Evolutionary conservation across 2,329 filamentous ascomycete species (phyloP), one percentile per base, ranked within the genome.

Genomic region (Fusarium goolgardi): DNA sequence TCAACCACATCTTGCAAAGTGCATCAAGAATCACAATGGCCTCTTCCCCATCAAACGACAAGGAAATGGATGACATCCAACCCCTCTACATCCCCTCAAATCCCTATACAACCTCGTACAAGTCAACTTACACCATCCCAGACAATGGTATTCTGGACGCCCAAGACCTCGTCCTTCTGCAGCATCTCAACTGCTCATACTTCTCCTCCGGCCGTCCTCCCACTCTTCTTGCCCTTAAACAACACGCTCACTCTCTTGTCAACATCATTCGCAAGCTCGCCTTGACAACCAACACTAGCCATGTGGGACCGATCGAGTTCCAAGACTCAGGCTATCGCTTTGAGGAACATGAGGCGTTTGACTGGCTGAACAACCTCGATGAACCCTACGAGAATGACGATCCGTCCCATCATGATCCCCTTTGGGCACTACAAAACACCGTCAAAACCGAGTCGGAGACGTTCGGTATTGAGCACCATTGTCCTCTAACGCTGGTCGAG

Each of bases 231-330:
- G 80, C 85, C 2, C 79, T 89, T 35, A 89, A 89, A 75, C 83
- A 86, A 71, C 87, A 89, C 65, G 85, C 85, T 0, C 87, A 88
- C 55, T 83, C 84, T n/a, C 80, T 89, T 18, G 77, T 80, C 34
- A 80, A 83, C 16, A 79, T 89, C 47, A 87, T 89, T 63, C 79
- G 80, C 5, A 76, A 79, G 41, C 75, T 88, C 13, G 79, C 78
- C 4, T 78, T 85, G 6, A 80, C 78, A 11, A 73, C 77, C 9
- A 67, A 65, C 12, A 65, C 61, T 20, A 64, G 69, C 6, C 69
- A 68, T 9, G 47, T 76, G 5, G 59, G 65, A 49, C 6, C 69
- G 2, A 72, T 15, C 3, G 55, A 49, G 8, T 73, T 78, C 18
- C 69, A 81, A n/a, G 67, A 78, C 23, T 67, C 71, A 20, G 50